These are phyloP conservation scores for Aeschynomene evenia DNA, from an alignment of 306 rosid species.

Conservation along the genomic window DNA sequence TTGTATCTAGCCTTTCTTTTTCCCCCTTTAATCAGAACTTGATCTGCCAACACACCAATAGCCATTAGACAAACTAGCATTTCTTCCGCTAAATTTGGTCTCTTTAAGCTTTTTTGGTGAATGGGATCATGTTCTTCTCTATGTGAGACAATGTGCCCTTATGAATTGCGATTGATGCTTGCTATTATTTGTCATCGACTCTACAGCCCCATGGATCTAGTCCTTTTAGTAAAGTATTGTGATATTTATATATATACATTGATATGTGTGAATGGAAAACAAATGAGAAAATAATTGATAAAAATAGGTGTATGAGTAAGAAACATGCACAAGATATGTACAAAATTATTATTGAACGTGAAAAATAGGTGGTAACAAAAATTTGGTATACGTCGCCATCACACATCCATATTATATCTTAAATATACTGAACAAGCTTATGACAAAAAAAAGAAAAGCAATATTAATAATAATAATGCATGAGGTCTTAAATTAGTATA, in stretches of 20 bases:
- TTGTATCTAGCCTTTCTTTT: neutral
- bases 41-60: constrained; percentile 19
- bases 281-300: no score
- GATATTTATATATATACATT: no score
- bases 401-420: neutral
- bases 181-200: constrained; percentile 28
- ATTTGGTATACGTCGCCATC: constrained; percentile 40
- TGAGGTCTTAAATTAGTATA: constrained; percentile 27
- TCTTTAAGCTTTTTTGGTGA: constrained; percentile 21
- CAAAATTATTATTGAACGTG: no score
- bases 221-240: neutral
- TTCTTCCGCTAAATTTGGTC: constrained; percentile 25
- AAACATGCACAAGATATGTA: no score
- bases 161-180: neutral
- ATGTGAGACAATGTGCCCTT: constrained; percentile 25
- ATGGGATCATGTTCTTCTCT: constrained; percentile 29
- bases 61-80: constrained; percentile 31
- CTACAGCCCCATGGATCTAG: constrained; percentile 40
- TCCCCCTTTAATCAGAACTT: constrained; percentile 22
- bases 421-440: neutral
- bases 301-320: no score
- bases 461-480: neutral
- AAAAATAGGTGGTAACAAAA: constrained; percentile 12
- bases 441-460: neutral
- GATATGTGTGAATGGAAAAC: no score